These are phyloP conservation scores for Globisporangium rhizosaccharum DNA, from an alignment of 352 stramenopile genomes.

Conservation along the genomic window DNA sequence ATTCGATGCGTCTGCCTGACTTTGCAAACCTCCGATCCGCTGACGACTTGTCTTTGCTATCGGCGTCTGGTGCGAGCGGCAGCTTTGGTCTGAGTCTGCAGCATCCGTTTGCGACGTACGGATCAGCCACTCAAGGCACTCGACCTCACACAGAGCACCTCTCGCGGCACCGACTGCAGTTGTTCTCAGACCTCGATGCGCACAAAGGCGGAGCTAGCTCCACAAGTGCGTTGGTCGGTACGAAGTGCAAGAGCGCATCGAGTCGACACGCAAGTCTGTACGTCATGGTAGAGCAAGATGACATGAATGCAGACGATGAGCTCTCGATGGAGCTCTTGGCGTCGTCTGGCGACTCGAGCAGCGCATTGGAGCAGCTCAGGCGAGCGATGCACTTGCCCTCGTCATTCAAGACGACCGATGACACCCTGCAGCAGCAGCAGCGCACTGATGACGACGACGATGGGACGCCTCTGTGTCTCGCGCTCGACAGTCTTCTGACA, in stretches of 20 bases:
- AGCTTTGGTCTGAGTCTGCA: not conserved
- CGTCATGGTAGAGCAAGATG: conserved; percentile 17
- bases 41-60: conserved; percentile 7
- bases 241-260: not conserved
- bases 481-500: conserved; percentile 22
- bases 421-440: not conserved
- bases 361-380: not conserved
- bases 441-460: conserved; percentile 7
- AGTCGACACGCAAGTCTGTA: conserved; percentile 2
- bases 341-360: not conserved
- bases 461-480: conserved; percentile 23
- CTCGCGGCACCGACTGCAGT: conserved; percentile 1
- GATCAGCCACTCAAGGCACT: not conserved
- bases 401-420: not conserved
- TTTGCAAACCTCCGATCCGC: too few relatives aligned
- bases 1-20: not conserved
- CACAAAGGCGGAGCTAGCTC: not conserved
- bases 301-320: conserved; percentile 2
- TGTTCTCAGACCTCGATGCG: conserved; percentile 1
- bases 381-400: not conserved
- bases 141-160: conserved; percentile 10
- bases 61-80: not conserved
- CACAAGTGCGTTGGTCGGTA: not conserved
- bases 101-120: not conserved
- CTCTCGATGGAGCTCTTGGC: conserved; percentile 2